phyloP scores from a whole-genome alignment of 2,329 filamentous ascomycete species.

The Malbranchea cinnamomea region DNA sequence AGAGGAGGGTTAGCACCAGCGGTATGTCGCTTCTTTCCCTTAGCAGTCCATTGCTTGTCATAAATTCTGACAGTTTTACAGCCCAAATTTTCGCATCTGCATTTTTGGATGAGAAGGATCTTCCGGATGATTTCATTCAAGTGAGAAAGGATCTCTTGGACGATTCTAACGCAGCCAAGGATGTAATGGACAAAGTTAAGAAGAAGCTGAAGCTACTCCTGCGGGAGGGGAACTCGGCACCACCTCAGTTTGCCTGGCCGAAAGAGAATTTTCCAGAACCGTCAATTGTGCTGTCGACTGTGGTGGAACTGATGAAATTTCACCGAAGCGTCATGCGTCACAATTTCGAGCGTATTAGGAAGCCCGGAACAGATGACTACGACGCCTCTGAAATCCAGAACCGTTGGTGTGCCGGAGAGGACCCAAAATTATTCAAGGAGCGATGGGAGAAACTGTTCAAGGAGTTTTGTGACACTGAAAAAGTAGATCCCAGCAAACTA shows the following conservation, averaged over 20 bases:
- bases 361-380: constrained; percentile 5
- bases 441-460: constrained; percentile 97
- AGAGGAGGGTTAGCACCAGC: constrained; percentile 84
- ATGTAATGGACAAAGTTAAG: constrained; percentile 99
- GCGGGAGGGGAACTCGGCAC: constrained; percentile 81
- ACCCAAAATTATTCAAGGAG: constrained; percentile 85
- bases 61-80: constrained; percentile 10
- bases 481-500: constrained; percentile 97
- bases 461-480: constrained; percentile 92
- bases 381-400: constrained; percentile 54
- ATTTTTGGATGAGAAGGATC: constrained; percentile 75
- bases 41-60: too few species aligned
- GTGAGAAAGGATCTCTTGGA: constrained; percentile 90
- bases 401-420: constrained; percentile 92
- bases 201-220: constrained; percentile 94
- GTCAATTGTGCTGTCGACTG: constrained; percentile 76
- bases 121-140: constrained; percentile 72
- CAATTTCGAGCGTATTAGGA: constrained; percentile 66
- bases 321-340: constrained; percentile 88
- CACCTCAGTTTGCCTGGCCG: constrained; percentile 96
- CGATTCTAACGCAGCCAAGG: constrained; percentile 95
- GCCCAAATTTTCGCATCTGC: constrained; percentile 90
- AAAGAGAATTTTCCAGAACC: constrained; percentile 83
- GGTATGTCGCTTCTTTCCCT: constrained; percentile 22
- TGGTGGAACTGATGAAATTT: constrained; percentile 95